These are phyloP conservation scores for Fraxinus excelsior DNA, from an alignment of 257 asterid species.

Conservation along the genomic window DNA sequence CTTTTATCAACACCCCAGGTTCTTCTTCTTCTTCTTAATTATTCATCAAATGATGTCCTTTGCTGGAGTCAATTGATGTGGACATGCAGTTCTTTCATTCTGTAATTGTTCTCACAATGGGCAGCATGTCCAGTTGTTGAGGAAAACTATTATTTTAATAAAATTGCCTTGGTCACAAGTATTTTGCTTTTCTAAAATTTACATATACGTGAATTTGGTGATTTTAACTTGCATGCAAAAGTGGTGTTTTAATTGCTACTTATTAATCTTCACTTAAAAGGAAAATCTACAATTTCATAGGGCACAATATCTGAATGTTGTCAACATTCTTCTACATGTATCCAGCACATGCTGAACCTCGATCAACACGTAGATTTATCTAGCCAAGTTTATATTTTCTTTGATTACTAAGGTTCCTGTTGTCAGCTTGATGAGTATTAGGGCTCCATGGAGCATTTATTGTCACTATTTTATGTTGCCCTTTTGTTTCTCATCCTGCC, in stretches of 20 bases:
- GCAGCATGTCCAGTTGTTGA: conserved; percentile 10
- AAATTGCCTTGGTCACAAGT: not conserved
- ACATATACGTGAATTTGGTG: not conserved
- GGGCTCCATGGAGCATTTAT: conserved; percentile 6
- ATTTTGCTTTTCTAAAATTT: conserved; percentile 1
- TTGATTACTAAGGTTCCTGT: not conserved
- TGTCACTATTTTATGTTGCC: not conserved
- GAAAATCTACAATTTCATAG: conserved; percentile 13
- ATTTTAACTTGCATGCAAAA: not conserved
- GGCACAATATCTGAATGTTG: not conserved
- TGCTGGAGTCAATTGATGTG: conserved; percentile 11
- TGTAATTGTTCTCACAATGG: not conserved
- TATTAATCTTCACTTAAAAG: not conserved
- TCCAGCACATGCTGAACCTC: not conserved
- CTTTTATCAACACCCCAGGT: conserved; percentile 88
- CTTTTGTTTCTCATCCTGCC: not conserved
- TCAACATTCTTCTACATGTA: conserved; percentile 8
- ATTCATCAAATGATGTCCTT: not conserved
- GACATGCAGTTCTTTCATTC: conserved; percentile 12
- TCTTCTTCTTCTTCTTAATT: conserved; percentile 14
- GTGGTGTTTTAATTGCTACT: not conserved
- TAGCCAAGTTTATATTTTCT: not conserved
- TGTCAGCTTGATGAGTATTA: conserved; percentile 8
- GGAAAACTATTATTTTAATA: conserved; percentile 1
- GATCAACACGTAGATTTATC: not conserved